A percentile compares a stretch with the other conserved stretches of the same genome.
Conservation (phyloP, 192 early-diverging fungal species). For the Funneliformis mosseae region DNA sequence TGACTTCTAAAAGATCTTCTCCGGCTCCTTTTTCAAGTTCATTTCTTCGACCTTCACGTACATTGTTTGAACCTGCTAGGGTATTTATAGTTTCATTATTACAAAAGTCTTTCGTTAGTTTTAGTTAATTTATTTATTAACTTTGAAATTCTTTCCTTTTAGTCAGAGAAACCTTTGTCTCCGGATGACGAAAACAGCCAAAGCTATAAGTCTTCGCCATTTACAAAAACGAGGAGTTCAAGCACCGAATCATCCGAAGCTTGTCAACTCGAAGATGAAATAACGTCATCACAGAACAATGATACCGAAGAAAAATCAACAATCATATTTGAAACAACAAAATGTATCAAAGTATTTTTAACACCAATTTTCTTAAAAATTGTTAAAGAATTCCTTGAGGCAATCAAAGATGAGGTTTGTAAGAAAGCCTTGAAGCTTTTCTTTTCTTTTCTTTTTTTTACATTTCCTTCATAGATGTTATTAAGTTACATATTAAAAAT, state of each 20-base stretch:
- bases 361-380: constrained; percentile 72
- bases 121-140: background rate
- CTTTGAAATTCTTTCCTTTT: background rate
- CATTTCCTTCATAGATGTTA: background rate
- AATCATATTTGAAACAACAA: constrained; percentile 55
- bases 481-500: background rate
- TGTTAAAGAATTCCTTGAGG: constrained; percentile 64
- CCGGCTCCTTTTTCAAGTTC: constrained; percentile 41
- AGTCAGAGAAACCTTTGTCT: background rate
- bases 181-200: background rate
- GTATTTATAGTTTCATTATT: constrained; percentile 28
- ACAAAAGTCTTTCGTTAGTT: background rate
- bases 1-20: constrained; percentile 35
- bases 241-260: constrained; percentile 37
- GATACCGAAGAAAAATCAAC: constrained; percentile 49
- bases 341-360: constrained; percentile 59
- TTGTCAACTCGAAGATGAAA: background rate
- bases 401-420: constrained; percentile 55
- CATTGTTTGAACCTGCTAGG: constrained; percentile 44
- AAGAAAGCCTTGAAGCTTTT: background rate
- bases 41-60: constrained; percentile 53
- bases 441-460: background rate
- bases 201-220: constrained; percentile 24
- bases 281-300: constrained; percentile 36
- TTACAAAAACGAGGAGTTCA: constrained; percentile 26